phyloP scores from a whole-genome alignment of 2,329 filamentous ascomycete species.

The Phaeophleospora eucalypticola region DNA sequence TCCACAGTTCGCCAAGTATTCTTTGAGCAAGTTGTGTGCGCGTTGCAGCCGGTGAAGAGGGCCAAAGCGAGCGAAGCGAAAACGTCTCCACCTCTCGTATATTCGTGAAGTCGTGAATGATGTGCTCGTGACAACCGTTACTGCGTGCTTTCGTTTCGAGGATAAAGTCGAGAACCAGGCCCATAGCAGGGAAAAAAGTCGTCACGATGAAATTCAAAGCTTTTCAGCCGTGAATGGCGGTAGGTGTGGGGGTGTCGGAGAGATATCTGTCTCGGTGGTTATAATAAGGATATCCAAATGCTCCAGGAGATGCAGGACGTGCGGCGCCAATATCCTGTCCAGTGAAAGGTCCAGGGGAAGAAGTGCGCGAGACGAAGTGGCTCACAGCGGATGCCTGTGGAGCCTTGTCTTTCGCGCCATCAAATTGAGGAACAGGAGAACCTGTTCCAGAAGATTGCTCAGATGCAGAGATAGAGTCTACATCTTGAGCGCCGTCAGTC shows the following conservation, averaged over 20 bases:
- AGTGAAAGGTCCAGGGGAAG: conserved; percentile 29
- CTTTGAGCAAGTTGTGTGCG: no score
- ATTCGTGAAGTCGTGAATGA: conserved; percentile 20
- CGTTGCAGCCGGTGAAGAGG: no score
- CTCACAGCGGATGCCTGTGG: conserved; percentile 17
- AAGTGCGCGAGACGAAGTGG: conserved; percentile 30
- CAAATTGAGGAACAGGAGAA: conserved; percentile 26
- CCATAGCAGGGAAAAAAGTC: conserved; percentile 12
- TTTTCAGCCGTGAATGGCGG: conserved; percentile 34
- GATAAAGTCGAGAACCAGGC: conserved; percentile 13
- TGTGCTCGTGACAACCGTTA: conserved; percentile 17
- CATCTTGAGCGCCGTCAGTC: conserved; percentile 19
- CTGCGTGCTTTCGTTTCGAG: conserved; percentile 21
- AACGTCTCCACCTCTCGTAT: conserved; percentile 13
- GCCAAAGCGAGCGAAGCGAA: conserved; percentile 7
- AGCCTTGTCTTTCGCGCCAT: conserved; percentile 26
- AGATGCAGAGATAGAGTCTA: conserved; percentile 14
- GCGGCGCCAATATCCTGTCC: conserved; percentile 23
- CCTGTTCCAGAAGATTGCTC: conserved; percentile 22
- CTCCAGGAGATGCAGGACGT: conserved; percentile 30
- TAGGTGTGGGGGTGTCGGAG: conserved; percentile 32
- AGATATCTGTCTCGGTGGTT: conserved; percentile 32
- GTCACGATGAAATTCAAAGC: conserved; percentile 9
- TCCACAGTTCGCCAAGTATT: no score
- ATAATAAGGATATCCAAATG: conserved; percentile 36